A percentile compares a stretch with the other conserved stretches of the same genome.
phyloP scores from a whole-genome alignment of 2,329 filamentous ascomycete genomes.

The Exutisphaerella laricina region DNA sequence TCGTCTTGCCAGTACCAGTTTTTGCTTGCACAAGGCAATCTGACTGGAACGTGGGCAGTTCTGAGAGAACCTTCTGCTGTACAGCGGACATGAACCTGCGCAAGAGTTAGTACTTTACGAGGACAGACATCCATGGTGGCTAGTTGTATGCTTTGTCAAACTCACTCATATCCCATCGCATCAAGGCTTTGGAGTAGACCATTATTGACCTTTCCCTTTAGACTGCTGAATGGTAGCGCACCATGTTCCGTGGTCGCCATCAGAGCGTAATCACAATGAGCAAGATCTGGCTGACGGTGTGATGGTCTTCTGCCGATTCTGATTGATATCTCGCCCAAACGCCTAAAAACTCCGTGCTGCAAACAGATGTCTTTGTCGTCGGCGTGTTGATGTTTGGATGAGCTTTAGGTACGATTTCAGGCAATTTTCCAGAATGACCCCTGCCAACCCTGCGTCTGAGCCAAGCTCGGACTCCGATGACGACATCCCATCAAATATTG shows the following conservation, averaged over 20 bases:
- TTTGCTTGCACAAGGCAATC: slow-evolving; percentile 64
- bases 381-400: not conserved
- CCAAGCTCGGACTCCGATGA: too few species aligned
- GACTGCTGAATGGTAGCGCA: slow-evolving; percentile 20
- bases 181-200: slow-evolving; percentile 19
- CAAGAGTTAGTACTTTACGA: slow-evolving; percentile 34
- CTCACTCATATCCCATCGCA: slow-evolving; percentile 22
- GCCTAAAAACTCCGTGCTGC: not conserved
- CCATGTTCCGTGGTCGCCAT: slow-evolving; percentile 13
- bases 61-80: slow-evolving; percentile 49
- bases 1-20: slow-evolving; percentile 90
- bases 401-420: not conserved
- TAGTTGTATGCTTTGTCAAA: too few species aligned
- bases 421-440: slow-evolving; percentile 3
- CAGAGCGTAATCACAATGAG: too few species aligned
- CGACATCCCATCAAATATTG: too few species aligned
- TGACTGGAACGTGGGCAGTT: slow-evolving; percentile 45
- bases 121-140: slow-evolving; percentile 10
- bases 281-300: not conserved
- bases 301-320: not conserved
- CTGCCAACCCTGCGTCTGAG: too few species aligned
- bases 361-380: not conserved
- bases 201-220: slow-evolving; percentile 23
- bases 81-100: slow-evolving; percentile 48
- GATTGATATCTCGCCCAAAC: not conserved